Conservation (phyloP, 768 basidiomycete genomes). For the Erythrobasidium yunnanense region DNA sequence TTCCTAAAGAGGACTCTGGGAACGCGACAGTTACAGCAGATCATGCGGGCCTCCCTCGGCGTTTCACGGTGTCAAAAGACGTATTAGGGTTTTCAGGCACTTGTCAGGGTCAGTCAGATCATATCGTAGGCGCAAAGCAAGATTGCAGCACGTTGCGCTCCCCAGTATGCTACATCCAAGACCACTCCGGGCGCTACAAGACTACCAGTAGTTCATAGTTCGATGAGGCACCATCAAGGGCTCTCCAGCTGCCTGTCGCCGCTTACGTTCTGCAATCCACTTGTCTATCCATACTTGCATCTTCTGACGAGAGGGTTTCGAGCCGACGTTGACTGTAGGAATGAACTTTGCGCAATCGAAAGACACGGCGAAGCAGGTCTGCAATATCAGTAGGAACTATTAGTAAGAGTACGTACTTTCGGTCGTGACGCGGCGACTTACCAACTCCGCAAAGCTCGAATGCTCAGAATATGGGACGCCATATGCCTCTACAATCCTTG, state of each 20-base stretch:
- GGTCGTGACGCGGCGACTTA: not conserved
- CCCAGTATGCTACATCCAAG: not conserved
- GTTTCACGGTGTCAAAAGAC: too few species aligned
- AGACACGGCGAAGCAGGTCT: constrained; percentile 9
- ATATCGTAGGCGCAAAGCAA: too few species aligned
- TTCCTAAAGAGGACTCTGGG: too few species aligned
- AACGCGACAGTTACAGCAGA: too few species aligned
- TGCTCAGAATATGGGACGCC: constrained; percentile 74
- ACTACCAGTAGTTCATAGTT: constrained; percentile 23
- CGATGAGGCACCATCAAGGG: constrained; percentile 26
- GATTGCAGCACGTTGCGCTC: not conserved
- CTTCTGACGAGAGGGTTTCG: constrained; percentile 59
- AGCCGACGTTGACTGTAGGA: constrained; percentile 84
- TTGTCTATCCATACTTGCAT: constrained; percentile 80
- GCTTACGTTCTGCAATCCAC: constrained; percentile 73
- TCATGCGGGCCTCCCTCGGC: too few species aligned
- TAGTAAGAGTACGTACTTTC: constrained; percentile 17
- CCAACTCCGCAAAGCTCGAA: constrained; percentile 80
- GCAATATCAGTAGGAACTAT: constrained; percentile 75
- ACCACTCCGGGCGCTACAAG: not conserved
- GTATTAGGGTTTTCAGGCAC: too few species aligned
- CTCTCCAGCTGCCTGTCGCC: constrained; percentile 44
- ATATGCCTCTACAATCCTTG: constrained; percentile 47
- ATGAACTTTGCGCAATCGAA: constrained; percentile 73
- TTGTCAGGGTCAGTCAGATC: too few species aligned